A percentile compares a stretch with the other conserved stretches of the same genome.
Conservation (phyloP, 2,329 filamentous ascomycete species). For the Ploettnerulaceae sp. region DNA sequence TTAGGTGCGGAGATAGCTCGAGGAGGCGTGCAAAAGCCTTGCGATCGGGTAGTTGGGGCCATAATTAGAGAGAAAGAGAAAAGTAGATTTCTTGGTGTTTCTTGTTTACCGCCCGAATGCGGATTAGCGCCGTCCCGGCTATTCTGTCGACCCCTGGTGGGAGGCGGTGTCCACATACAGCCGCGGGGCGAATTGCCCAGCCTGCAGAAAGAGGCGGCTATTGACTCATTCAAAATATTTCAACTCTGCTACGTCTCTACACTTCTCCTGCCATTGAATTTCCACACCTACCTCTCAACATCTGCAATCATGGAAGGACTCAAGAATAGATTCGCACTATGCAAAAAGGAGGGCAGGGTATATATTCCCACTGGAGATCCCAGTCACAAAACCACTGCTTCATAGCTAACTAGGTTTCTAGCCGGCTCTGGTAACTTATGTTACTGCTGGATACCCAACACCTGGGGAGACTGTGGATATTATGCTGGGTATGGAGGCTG, state of each 20-base stretch:
- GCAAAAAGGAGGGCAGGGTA: constrained; percentile 47
- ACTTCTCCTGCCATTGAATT: constrained; percentile 20
- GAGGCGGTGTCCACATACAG: constrained; percentile 22
- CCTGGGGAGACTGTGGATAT: constrained; percentile 78
- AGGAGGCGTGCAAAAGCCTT: too few species aligned
- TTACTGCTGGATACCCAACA: constrained; percentile 88
- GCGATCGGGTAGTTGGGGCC: too few species aligned
- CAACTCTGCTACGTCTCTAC: background rate
- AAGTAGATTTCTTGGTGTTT: too few species aligned
- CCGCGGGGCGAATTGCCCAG: constrained; percentile 19
- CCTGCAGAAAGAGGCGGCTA: constrained; percentile 9
- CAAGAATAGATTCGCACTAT: constrained; percentile 51
- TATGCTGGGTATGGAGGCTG: constrained; percentile 83
- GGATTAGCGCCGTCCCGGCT: too few species aligned
- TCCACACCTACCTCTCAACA: constrained; percentile 5
- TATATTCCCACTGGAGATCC: background rate
- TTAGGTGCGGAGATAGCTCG: too few species aligned
- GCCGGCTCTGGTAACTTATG: constrained; percentile 82
- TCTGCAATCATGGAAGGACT: constrained; percentile 41
- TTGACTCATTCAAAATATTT: constrained; percentile 23
- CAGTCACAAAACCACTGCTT: constrained; percentile 8
- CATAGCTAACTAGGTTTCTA: constrained; percentile 17
- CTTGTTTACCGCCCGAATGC: too few species aligned
- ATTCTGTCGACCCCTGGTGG: too few species aligned
- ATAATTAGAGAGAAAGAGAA: too few species aligned